Conservation (phyloP, 148 eudicot genomes). For the Amaranthus cruentus region DNA sequence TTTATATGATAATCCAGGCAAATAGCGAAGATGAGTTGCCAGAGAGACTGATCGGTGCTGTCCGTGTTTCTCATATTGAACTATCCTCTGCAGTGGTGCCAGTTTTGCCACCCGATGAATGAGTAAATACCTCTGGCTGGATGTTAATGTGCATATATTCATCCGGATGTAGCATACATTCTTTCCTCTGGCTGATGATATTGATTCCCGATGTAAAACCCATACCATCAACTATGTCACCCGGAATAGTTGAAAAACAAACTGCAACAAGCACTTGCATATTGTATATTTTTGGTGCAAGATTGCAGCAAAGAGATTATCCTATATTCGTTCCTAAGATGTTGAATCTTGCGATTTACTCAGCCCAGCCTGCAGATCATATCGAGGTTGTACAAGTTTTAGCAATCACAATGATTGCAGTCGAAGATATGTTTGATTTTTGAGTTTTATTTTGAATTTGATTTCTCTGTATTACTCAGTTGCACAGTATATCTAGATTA, state of each 20-base stretch:
- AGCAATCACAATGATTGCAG: not conserved
- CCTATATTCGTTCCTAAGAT: conserved; percentile 5
- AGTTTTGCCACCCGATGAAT: conserved; percentile 38
- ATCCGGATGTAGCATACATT: conserved; percentile 24
- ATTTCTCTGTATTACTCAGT: conserved; percentile 5
- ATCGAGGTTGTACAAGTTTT: conserved; percentile 9
- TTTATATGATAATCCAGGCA: conserved; percentile 41
- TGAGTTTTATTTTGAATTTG: not conserved
- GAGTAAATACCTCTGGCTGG: conserved; percentile 9
- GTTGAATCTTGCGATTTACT: conserved; percentile 17
- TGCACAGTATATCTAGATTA: conserved; percentile 5
- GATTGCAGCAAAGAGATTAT: conserved; percentile 9
- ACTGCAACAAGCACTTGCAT: conserved; percentile 4
- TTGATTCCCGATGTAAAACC: conserved; percentile 18
- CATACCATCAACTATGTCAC: conserved; percentile 8
- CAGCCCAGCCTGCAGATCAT: not conserved
- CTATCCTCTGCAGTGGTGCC: conserved; percentile 84
- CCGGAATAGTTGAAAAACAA: conserved; percentile 15
- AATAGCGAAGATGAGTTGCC: conserved; percentile 79
- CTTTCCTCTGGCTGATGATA: conserved; percentile 10
- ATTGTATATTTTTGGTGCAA: not conserved
- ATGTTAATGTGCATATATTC: conserved; percentile 15
- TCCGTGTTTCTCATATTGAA: conserved; percentile 83
- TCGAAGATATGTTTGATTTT: conserved; percentile 5
- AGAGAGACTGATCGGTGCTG: conserved; percentile 86